phyloP scores from a whole-genome alignment of 345 rosid genomes.

The Melaleuca alternifolia region DNA sequence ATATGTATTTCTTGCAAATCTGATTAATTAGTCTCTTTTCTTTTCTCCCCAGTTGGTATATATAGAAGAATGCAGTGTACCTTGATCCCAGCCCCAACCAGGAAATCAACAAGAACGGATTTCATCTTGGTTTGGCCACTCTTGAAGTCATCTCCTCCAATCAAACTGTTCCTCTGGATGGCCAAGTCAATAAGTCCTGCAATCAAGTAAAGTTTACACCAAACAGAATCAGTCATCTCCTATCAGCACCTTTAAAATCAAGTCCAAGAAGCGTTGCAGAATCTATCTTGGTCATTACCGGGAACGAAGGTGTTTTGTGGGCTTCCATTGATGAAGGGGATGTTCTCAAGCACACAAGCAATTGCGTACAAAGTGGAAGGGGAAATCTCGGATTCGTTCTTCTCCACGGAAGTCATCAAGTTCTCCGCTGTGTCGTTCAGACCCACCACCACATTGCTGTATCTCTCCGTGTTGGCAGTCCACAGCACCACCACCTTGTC shows the following conservation, averaged over 20 bases:
- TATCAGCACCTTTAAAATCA: not conserved
- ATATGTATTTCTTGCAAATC: not conserved
- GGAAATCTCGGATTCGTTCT: constrained; percentile 81
- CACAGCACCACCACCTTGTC: constrained; percentile 87
- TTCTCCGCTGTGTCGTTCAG: constrained; percentile 85
- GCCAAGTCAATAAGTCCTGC: constrained; percentile 93
- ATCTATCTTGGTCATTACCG: constrained; percentile 19
- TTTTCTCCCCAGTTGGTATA: not conserved
- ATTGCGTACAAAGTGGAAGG: constrained; percentile 87
- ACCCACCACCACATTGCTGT: constrained; percentile 75
- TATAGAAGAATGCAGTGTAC: constrained; percentile 9
- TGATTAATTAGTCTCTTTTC: not conserved
- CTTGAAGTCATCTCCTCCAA: constrained; percentile 98
- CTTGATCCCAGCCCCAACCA: constrained; percentile 98
- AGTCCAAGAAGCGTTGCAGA: not conserved
- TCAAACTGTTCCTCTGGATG: constrained; percentile 64
- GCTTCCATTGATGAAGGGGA: constrained; percentile 97
- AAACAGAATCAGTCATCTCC: not conserved
- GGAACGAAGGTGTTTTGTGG: constrained; percentile 99
- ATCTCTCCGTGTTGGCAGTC: constrained; percentile 99
- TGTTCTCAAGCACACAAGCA: constrained; percentile 77
- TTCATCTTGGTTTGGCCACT: constrained; percentile 99
- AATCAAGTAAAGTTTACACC: not conserved
- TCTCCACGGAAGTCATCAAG: constrained; percentile 78
- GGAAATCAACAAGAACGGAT: constrained; percentile 88